Base-by-base conservation (phyloP, 352 stramenopile species). In the Sclerospora graminicola region DNA sequence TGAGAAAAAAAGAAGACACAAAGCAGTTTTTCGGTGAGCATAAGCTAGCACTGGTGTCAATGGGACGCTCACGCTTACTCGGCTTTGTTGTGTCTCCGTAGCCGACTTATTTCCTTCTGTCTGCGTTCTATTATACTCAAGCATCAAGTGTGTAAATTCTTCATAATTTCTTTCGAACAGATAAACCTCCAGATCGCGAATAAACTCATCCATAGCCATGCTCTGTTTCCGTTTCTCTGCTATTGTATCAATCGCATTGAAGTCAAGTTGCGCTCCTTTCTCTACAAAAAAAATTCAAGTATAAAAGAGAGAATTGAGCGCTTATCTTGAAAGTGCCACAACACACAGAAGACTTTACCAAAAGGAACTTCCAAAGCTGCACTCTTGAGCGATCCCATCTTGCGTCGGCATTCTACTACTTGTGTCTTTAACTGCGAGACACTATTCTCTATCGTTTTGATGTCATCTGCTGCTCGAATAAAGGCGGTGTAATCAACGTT, bases 371-470 rank as follows among this genome's bases (percentile, higher is more conserved):
- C 66, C 26, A 90, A 32, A 4, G 58, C 40, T 5, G 82, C 58
- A 16, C 44, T 44, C 31, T 86, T 78, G 15, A 91, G 43, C 1
- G 62, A 45, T 14, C 75, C 39, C 32, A 91, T 69, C 13, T 74
- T 84, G 9, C 77, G 61, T 47, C 82, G 85, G 53, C 76, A 86
- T 23, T 91, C 74, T 16, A 87, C 16, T 5, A 91, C 68, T 16
- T 87, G 56, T 9, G 68, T 51, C 48, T 89, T 87, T 30, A 91
- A 60, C 43, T 87, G 69, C 31, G 73, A 87, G 5, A 91, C 75
- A 38, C 75, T 88, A 47, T 87, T 89, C 32, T 91, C 79, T 72
- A 91, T 89, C 5, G 55, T 79, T 48, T 86, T 85, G 36, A 86
- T 89, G 51, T 91, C 76, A 2, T 63, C 51, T 6, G 74, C 69